These are phyloP conservation scores for Cardamine chenopodiifolia DNA, from an alignment of 345 rosid genomes.

Conservation along the genomic window DNA sequence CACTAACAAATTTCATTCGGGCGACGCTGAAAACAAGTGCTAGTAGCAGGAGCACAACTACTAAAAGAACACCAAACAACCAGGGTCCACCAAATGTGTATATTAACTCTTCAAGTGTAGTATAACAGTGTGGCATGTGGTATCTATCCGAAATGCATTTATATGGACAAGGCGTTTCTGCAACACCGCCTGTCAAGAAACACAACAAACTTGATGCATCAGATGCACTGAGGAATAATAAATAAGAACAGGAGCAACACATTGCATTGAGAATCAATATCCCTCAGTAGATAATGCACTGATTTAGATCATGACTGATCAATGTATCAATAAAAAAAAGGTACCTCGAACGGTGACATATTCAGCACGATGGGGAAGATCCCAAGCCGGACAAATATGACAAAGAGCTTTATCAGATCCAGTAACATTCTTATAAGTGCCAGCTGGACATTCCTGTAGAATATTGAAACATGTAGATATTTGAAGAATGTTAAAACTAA, in stretches of 20 bases:
- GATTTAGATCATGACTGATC: slow-evolving; percentile 3
- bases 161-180: slow-evolving; percentile 86
- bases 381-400: slow-evolving; percentile 58
- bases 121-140: slow-evolving; percentile 91
- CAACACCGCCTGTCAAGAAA: slow-evolving; percentile 70
- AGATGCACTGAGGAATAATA: not conserved
- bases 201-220: slow-evolving; percentile 14
- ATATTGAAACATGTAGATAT: slow-evolving; percentile 9
- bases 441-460: slow-evolving; percentile 90
- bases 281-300: not conserved
- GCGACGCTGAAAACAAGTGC: slow-evolving; percentile 94
- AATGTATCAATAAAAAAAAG: not conserved
- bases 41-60: slow-evolving; percentile 74
- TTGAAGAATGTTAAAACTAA: slow-evolving; percentile 20
- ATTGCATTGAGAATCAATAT: not conserved
- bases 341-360: slow-evolving; percentile 66
- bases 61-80: slow-evolving; percentile 72
- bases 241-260: slow-evolving; percentile 3
- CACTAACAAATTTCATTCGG: slow-evolving; percentile 85
- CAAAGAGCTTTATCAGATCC: slow-evolving; percentile 78
- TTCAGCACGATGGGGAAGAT: slow-evolving; percentile 77
- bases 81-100: slow-evolving; percentile 98
- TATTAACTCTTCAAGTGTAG: slow-evolving; percentile 84
- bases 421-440: slow-evolving; percentile 79
- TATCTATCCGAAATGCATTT: slow-evolving; percentile 81